A percentile compares a stretch with the other conserved stretches of the same genome.
Evolutionary conservation across 75 land plant genomes (phyloP).

Genomic region (Sequoiadendron giganteum): DNA sequence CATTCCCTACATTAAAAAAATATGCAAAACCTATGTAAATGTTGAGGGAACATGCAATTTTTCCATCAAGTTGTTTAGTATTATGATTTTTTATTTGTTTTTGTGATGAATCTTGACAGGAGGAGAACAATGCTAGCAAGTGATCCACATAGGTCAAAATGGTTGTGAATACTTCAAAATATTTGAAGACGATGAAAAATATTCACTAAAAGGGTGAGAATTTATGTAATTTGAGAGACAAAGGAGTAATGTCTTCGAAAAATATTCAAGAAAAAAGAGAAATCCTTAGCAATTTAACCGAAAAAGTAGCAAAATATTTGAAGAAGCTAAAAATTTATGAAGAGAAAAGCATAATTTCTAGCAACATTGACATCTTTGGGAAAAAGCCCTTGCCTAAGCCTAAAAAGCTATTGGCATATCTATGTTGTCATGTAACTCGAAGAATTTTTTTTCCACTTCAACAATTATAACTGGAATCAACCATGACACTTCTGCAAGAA

Average conservation of each 20-base stretch:
- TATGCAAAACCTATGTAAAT: too few relatives aligned
- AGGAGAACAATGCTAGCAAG: neutral
- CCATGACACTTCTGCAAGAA: slow-evolving; percentile 28
- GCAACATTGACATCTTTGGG: neutral
- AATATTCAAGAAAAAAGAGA: neutral
- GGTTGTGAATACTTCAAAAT: too few relatives aligned
- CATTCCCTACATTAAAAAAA: too few relatives aligned
- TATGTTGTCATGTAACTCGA: slow-evolving; percentile 20
- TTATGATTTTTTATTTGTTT: neutral
- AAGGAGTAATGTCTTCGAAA: too few relatives aligned
- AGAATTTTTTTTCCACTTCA: slow-evolving; percentile 28
- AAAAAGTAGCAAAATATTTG: neutral
- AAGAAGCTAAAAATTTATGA: neutral
- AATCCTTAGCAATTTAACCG: neutral
- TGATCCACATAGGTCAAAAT: too few relatives aligned
- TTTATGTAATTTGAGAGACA: too few relatives aligned
- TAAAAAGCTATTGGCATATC: slow-evolving; percentile 20
- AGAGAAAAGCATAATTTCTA: neutral
- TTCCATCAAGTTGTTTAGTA: too few relatives aligned
- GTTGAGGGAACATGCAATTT: too few relatives aligned
- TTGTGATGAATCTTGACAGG: neutral
- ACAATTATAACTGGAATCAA: slow-evolving; percentile 24
- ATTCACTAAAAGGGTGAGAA: too few relatives aligned
- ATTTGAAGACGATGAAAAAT: too few relatives aligned
- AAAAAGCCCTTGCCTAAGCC: slow-evolving; percentile 5